Conservation (phyloP, 139 green algal genomes). For the Diplosphaera chodatii region DNA sequence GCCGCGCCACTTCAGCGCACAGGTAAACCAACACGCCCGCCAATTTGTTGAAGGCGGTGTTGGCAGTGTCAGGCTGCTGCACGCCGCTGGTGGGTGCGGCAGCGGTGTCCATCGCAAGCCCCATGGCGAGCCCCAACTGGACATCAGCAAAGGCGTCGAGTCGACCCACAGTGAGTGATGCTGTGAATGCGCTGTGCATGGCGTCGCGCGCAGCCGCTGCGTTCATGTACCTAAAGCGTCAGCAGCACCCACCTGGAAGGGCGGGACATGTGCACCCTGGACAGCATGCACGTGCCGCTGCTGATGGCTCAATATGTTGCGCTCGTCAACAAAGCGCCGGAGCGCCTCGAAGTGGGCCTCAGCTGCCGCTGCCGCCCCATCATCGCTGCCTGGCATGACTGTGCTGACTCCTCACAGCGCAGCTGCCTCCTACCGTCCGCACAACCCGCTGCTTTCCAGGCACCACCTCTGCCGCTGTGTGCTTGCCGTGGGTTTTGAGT, state of each 20-base stretch:
- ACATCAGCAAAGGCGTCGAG: too few relatives aligned
- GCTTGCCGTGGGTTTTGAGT: too few relatives aligned
- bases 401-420: too few relatives aligned
- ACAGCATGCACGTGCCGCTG: background rate
- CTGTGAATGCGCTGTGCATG: too few relatives aligned
- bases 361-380: background rate
- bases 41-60: conserved; percentile 9
- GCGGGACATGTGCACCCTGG: background rate
- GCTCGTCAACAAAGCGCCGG: conserved; percentile 7
- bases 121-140: too few relatives aligned
- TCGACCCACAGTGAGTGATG: too few relatives aligned
- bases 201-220: too few relatives aligned
- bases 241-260: background rate
- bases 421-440: too few relatives aligned
- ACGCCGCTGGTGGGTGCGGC: background rate
- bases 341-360: conserved; percentile 7
- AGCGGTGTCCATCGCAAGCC: too few relatives aligned
- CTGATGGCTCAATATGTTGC: background rate
- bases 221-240: too few relatives aligned
- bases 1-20: background rate
- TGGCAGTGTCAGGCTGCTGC: background rate
- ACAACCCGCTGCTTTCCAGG: too few relatives aligned
- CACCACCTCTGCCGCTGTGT: too few relatives aligned
- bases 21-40: conserved; percentile 3
- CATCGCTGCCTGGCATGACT: background rate